A percentile compares a stretch with the other conserved stretches of the same genome.
These are phyloP conservation scores for Pythium brassicae DNA, from an alignment of 352 stramenopile species.

Conservation along the genomic window DNA sequence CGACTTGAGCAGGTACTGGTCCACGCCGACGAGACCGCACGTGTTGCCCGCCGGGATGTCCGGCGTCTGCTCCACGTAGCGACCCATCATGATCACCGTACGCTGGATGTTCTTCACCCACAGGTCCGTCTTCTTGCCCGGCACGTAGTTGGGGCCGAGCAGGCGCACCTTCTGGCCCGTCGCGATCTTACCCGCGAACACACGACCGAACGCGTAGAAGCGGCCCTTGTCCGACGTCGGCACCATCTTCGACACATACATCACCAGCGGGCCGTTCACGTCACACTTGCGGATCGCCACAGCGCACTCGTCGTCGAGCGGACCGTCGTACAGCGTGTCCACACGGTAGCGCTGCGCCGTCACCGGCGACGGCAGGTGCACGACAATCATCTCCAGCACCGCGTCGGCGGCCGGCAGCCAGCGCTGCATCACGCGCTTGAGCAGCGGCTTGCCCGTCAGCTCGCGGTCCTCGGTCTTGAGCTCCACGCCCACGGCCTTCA, in stretches of 20 bases:
- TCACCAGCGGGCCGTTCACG: conserved; percentile 96
- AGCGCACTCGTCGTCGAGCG: conserved; percentile 96
- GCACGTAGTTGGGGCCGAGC: conserved; percentile 99
- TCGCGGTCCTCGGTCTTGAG: conserved; percentile 98
- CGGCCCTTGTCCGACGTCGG: conserved; percentile 97
- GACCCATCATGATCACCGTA: conserved; percentile 99
- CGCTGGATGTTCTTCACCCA: conserved; percentile 99
- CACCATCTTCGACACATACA: conserved; percentile 99
- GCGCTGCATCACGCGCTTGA: conserved; percentile 99
- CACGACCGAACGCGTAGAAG: conserved; percentile 99
- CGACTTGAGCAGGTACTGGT: conserved; percentile 99
- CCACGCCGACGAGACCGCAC: conserved; percentile 97
- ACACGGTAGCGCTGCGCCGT: conserved; percentile 98
- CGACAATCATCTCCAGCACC: conserved; percentile 99
- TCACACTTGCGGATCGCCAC: conserved; percentile 98
- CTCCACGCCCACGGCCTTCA: conserved; percentile 95
- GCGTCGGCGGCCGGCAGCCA: conserved; percentile 98
- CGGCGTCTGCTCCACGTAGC: conserved; percentile 97
- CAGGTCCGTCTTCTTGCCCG: conserved; percentile 99
- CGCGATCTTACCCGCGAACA: conserved; percentile 98
- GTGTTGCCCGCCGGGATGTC: conserved; percentile 99
- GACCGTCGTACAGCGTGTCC: conserved; percentile 98
- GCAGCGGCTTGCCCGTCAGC: conserved; percentile 94
- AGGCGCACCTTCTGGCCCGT: conserved; percentile 99
- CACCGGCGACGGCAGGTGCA: conserved; percentile 97